Conservation (phyloP, 2,329 filamentous ascomycete species). For the Colletotrichum sp. region DNA sequence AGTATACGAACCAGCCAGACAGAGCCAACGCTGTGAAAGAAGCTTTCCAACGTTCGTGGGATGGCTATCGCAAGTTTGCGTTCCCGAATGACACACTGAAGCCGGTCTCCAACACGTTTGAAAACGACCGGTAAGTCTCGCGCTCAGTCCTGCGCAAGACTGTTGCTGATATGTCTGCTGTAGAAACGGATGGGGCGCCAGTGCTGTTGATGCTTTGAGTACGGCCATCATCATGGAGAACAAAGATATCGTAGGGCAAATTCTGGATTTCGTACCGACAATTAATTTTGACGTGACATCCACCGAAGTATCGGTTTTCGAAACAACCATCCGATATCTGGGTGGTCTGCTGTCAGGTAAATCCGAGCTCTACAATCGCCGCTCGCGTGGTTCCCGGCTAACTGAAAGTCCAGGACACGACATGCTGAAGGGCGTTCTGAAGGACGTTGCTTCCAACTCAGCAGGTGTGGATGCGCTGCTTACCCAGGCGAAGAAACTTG, state of each 20-base stretch:
- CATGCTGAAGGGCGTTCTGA: constrained; percentile 72
- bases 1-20: constrained; percentile 34
- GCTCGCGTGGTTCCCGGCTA: neutral
- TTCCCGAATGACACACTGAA: constrained; percentile 79
- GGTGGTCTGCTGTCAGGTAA: constrained; percentile 78
- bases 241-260: constrained; percentile 68
- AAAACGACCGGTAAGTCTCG: constrained; percentile 69
- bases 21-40: constrained; percentile 68
- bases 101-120: constrained; percentile 68
- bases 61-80: constrained; percentile 75
- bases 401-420: constrained; percentile 60
- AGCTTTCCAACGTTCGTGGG: constrained; percentile 74
- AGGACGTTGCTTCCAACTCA: constrained; percentile 47
- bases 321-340: constrained; percentile 89
- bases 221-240: constrained; percentile 82
- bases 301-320: constrained; percentile 76
- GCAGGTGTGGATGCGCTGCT: constrained; percentile 65
- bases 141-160: neutral
- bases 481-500: constrained; percentile 70
- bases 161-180: constrained; percentile 19
- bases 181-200: constrained; percentile 86
- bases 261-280: constrained; percentile 71
- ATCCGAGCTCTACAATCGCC: neutral
- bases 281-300: constrained; percentile 74
- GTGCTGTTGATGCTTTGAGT: constrained; percentile 79